Conservation (phyloP, 208 protist species). For the Trypanosoma avium region DNA sequence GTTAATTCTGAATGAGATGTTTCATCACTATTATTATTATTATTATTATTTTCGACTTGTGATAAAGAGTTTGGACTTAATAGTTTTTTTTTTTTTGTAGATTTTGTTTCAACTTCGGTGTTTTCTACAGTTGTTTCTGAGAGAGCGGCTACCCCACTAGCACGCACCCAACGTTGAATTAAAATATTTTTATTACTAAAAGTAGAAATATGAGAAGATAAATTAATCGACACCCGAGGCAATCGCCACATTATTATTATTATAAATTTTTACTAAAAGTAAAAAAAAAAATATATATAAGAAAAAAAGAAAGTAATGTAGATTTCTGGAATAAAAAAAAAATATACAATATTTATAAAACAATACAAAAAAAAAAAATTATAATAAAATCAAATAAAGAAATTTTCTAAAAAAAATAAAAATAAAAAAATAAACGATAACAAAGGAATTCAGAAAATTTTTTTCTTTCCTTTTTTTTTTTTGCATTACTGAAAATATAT, state of each 20-base stretch:
- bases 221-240: not conserved
- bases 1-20: too few species aligned
- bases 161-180: not conserved
- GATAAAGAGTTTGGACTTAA: too few species aligned
- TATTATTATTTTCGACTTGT: too few species aligned
- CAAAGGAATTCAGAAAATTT: too few species aligned
- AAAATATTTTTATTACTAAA: not conserved
- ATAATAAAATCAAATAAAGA: not conserved
- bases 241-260: conserved; percentile 8
- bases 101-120: not conserved
- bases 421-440: too few species aligned
- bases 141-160: not conserved
- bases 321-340: conserved; percentile 4
- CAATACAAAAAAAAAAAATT: not conserved
- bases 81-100: not conserved
- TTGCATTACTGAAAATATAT: too few species aligned
- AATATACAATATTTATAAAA: not conserved
- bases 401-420: not conserved
- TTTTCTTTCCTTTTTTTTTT: too few species aligned
- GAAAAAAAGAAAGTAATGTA: conserved; percentile 10
- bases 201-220: too few species aligned
- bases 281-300: conserved; percentile 4
- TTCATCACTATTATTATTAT: too few species aligned
- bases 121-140: not conserved
- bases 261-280: conserved; percentile 1